Base-by-base conservation (phyloP, 495 filamentous ascomycete species). In the Aspergillus cristatus region DNA sequence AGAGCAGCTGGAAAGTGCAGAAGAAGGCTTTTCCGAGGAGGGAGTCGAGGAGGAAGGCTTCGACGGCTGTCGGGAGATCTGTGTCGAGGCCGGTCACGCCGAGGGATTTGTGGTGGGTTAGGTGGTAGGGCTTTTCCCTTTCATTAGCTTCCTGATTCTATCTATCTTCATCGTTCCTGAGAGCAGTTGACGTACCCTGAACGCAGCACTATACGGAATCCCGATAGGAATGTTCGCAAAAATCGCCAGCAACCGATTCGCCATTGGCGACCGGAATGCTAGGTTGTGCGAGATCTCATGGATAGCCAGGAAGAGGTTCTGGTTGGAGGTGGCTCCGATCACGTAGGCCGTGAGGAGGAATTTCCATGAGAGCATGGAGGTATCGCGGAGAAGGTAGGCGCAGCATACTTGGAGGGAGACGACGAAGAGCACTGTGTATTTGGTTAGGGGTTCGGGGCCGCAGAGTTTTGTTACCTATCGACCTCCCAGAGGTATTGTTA, bases 201-300 rank as follows among this genome's bases (percentile, higher is more conserved):
- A 99, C 3, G 90, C 86, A 48, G 93, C 93, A 59, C 86, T 94
- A 50, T 99, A 99, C 0, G 93, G 93, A 31, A 97, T 63, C 22
- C 83, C 93, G 62, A 99, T 97, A 28, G 93, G 91, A 14, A 97
- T 65, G 60, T 99, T 99, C 37, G 93, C 90, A 53, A 96, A 75
- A 38, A 97, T 80, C 29, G 93, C 91, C 45, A 96, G 67, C 18
- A 94, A 50, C 4, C 93, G 67, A 58, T 99, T 99, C 29, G 76
- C 81, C 28, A 80, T 50, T n/a, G 88, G 76, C 7, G 81, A 88
- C 28, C 76, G 73, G 75, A 96, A 97, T 12, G 91, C 93, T 28
- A 99, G 74, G 47, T 97, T 99, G 65, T 99, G 93, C 14, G 86
- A 91, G 58, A 99, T 97, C 63, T 99, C 93, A 63, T 99, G 93